Evolutionary conservation across 306 rosid genomes (phyloP), one percentile per base, ranked within the genome.

Genomic region (Dalbergia cultrata): DNA sequence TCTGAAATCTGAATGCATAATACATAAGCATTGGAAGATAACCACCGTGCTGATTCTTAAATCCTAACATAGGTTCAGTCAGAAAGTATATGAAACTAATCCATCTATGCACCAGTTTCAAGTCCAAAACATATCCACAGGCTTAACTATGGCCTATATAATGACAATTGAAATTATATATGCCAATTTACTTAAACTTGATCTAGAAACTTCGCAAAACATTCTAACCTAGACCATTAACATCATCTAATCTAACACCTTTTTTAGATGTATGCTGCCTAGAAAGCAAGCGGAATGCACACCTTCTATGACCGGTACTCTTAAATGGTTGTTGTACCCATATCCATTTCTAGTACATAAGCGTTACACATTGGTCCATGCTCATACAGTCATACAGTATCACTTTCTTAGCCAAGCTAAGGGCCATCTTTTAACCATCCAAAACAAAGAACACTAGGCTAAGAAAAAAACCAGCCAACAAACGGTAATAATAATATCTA

Each of bases 381-480:
- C 83, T 37, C 21, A 62, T 72, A 62, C 50, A 49, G 12, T 67
- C 31, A 47, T 44, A 50, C 14, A 13, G 16, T 4, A 26, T 59
- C 12, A 61, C 43, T 72, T 63, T 72, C 16, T 44, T n/a, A 52
- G 8, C 80, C 69, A 65, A 74, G 59, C 52, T 26, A 41, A 12
- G 50, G 56, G 47, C 44, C 59, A 60, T 39, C 44, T 59, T 43
- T 60, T 70, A 43, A 62, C 43, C 72, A 78, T 66, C 76, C 67
- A 64, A 5, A 22, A 45, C 70, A 34, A 65, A 59, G 18, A 83
- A 61, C 13, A 33, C 22, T 34, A 70, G 31, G 70, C 63, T 35
- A 63, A 37, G 79, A 80, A 76, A 62, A 73, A 70, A 62, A 18
- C 56, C 73, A 69, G 69, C 88, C 87, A 88, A 80, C 86, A 37